These are phyloP conservation scores for Euphorbia peplus DNA, from an alignment of 345 rosid genomes.

Conservation along the genomic window DNA sequence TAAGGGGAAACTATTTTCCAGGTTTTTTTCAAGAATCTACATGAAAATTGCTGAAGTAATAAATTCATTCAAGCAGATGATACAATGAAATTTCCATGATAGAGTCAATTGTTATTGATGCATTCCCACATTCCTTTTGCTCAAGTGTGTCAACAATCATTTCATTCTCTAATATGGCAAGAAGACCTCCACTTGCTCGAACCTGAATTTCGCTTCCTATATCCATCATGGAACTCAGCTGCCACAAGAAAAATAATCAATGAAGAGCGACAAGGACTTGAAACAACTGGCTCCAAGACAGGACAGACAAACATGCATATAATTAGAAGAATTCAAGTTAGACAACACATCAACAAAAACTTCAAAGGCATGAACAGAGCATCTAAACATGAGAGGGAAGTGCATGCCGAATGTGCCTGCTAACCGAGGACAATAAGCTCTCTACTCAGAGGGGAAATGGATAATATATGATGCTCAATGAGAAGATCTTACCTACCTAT, in stretches of 20 bases:
- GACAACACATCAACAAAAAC: background rate
- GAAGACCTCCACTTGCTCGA: constrained; percentile 94
- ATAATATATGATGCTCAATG: background rate
- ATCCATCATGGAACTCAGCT: constrained; percentile 98
- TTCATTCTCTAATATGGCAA: constrained; percentile 93
- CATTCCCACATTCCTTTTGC: constrained; percentile 68
- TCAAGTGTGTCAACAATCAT: constrained; percentile 79
- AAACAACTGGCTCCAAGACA: no score
- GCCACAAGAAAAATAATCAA: constrained; percentile 18
- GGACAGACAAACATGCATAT: background rate
- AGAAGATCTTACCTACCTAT: background rate
- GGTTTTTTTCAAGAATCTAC: background rate
- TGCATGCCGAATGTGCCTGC: background rate
- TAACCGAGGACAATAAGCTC: no score
- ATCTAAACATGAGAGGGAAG: background rate
- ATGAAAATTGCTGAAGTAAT: constrained; percentile 7
- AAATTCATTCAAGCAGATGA: constrained; percentile 31
- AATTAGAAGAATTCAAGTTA: background rate
- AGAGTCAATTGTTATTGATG: constrained; percentile 78
- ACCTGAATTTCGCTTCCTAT: constrained; percentile 85
- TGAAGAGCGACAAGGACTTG: background rate
- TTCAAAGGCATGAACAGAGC: background rate
- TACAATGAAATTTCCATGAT: constrained; percentile 77
- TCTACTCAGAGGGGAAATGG: background rate
- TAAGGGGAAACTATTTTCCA: constrained; percentile 38